Evolutionary conservation across 2,329 filamentous ascomycete species (phyloP), one percentile per base, ranked within the genome.

Genomic region (Stagonosporopsis tanaceti): DNA sequence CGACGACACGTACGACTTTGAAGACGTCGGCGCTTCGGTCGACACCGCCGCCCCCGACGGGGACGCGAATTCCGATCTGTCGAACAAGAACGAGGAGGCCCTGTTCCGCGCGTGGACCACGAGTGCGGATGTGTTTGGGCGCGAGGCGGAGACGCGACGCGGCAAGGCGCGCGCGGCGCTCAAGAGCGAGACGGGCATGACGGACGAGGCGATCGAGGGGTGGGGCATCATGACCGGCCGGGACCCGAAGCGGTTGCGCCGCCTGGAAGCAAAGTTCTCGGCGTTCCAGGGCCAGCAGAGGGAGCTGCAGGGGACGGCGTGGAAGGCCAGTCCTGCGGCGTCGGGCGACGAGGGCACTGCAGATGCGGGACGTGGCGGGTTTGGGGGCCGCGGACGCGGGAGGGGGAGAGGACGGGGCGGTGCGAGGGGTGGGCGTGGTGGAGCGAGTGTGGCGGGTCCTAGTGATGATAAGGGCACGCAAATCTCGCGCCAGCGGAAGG

Each of bases 1-100:
- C 34, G 95, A 99, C 75, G 95, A 99, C 74, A 98, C 94, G 0
- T 99, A 99, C 72, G 95, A 99, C 68, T 87, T 89, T 1, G 92
- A 88, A 47, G 95, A 98, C 70, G 92, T 98, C 2, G 95, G 95
- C 34, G 93, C 94, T 22, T 91, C 91, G 0, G 88, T 97, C 3
- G 93, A 97, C 66, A 82, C 84, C 17, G 81, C 79, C 1, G 78
- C 78, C 4, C 75, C 79, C 2, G 81, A 75, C 41, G 70, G 79
- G 44, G 82, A 82, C 39, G 76, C 85, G 6, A 82, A 86, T n/a
- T 81, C 84, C 34, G 85, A 86, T 48, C 82, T 85, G 1, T 60
- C 64, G 35, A 83, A 86, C 30, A 80, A 78, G 50, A 85, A 85
- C 61, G 93, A 97, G 62, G 87, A 91, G 66, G 78, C 79, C 0